phyloP scores from a whole-genome alignment of 768 basidiomycete species.

The Boletales sp. region DNA sequence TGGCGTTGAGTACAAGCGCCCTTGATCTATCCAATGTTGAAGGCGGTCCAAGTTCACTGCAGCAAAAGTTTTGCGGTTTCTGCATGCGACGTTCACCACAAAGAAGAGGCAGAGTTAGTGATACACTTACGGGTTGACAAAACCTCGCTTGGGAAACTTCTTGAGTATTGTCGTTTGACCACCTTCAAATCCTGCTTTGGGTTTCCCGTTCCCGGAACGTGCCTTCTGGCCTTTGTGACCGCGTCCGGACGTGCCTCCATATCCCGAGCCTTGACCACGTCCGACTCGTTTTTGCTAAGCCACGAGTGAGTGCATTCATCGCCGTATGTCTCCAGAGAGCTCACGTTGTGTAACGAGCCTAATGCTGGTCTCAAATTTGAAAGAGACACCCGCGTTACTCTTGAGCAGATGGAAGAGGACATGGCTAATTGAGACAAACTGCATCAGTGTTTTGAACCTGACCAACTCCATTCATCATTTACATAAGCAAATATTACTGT shows the following conservation, averaged over 20 bases:
- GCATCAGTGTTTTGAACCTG: background rate
- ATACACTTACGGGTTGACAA: conserved; percentile 78
- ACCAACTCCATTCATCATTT: background rate
- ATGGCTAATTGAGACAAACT: conserved; percentile 16
- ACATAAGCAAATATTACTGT: background rate
- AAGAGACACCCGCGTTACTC: conserved; percentile 47
- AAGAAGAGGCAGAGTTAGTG: background rate
- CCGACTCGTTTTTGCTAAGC: conserved; percentile 90
- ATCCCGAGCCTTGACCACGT: conserved; percentile 86
- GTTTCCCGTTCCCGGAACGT: conserved; percentile 83
- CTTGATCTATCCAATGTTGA: conserved; percentile 87
- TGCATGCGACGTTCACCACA: conserved; percentile 27
- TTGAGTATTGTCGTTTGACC: conserved; percentile 94
- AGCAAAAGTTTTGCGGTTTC: conserved; percentile 72
- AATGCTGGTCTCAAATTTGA: conserved; percentile 70
- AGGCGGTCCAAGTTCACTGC: conserved; percentile 85
- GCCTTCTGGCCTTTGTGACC: conserved; percentile 97
- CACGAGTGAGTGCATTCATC: conserved; percentile 5
- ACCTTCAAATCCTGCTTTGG: conserved; percentile 85
- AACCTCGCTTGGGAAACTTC: conserved; percentile 90
- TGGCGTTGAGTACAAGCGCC: conserved; percentile 72
- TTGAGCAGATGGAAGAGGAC: conserved; percentile 35
- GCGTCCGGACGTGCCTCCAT: conserved; percentile 89
- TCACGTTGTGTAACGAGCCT: conserved; percentile 66
- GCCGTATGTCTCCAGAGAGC: conserved; percentile 8